These are phyloP conservation scores for Fusarium stilboides DNA, from an alignment of 2,329 filamentous ascomycete genomes.

Conservation along the genomic window DNA sequence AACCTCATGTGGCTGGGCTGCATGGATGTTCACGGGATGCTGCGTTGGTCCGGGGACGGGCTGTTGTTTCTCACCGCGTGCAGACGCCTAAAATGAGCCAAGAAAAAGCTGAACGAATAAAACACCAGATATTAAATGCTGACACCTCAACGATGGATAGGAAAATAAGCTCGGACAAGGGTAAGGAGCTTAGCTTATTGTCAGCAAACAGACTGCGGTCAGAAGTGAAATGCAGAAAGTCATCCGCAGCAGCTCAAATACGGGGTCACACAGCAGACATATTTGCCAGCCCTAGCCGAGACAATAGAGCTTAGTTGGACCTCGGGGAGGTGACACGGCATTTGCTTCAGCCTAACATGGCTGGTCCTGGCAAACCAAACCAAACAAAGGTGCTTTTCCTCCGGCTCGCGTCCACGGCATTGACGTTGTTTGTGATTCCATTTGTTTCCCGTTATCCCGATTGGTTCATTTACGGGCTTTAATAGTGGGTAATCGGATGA, in stretches of 20 bases:
- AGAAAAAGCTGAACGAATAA: slow-evolving; percentile 13
- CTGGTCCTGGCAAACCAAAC: neutral
- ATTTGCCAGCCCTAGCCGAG: neutral
- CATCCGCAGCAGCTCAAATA: slow-evolving; percentile 4
- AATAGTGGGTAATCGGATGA: slow-evolving; percentile 34
- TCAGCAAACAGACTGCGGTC: slow-evolving; percentile 20
- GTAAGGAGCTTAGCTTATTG: slow-evolving; percentile 16
- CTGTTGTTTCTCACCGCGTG: slow-evolving; percentile 11
- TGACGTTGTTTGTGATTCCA: slow-evolving; percentile 17
- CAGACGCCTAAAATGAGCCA: slow-evolving; percentile 10
- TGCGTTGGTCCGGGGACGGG: neutral
- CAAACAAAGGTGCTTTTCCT: neutral
- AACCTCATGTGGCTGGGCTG: neutral
- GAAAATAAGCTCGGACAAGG: neutral
- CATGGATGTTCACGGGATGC: too few species aligned
- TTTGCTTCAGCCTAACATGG: neutral
- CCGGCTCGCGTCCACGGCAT: slow-evolving; percentile 27
- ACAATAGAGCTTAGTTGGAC: neutral
- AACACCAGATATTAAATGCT: neutral
- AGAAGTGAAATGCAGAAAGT: neutral
- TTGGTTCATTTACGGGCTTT: slow-evolving; percentile 14
- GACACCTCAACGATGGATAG: neutral
- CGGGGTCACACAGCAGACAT: slow-evolving; percentile 24
- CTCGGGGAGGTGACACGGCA: slow-evolving; percentile 18
- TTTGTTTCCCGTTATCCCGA: slow-evolving; percentile 33